phyloP scores from a whole-genome alignment of 2,329 filamentous ascomycete species.

The Ophiocordyceps australis region DNA sequence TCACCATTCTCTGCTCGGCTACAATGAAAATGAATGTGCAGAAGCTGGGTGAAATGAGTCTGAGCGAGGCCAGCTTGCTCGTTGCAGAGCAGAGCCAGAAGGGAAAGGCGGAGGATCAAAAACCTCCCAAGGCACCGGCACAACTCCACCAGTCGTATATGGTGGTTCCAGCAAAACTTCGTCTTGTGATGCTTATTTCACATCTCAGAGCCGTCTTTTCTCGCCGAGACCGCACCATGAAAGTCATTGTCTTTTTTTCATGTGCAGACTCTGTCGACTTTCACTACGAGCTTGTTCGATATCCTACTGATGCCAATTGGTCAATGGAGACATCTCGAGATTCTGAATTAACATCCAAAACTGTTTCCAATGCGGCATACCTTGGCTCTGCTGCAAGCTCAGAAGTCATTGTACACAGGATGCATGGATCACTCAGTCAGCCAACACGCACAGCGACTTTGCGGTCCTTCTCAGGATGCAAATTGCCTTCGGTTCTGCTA shows the following conservation, averaged over 20 bases:
- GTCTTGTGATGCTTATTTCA: constrained; percentile 72
- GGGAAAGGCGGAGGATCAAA: constrained; percentile 24
- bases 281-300: constrained; percentile 68
- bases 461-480: constrained; percentile 55
- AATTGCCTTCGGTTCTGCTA: constrained; percentile 63
- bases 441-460: constrained; percentile 76
- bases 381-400: constrained; percentile 61
- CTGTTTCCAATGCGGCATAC: constrained; percentile 50
- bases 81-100: constrained; percentile 40
- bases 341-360: constrained; percentile 27
- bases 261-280: constrained; percentile 96
- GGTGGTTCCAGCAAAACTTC: constrained; percentile 73
- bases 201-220: constrained; percentile 77
- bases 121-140: constrained; percentile 61
- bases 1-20: constrained; percentile 85
- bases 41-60: constrained; percentile 79
- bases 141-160: constrained; percentile 89
- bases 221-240: constrained; percentile 81
- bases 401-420: constrained; percentile 57
- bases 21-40: constrained; percentile 98
- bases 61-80: constrained; percentile 83
- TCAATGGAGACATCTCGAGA: constrained; percentile 12
- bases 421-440: constrained; percentile 86
- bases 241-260: constrained; percentile 90
- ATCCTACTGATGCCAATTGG: constrained; percentile 12